Percentiles rank a stretch among this genome's conserved stretches.
Evolutionary conservation across 1,139 yeast species (phyloP).

Genomic region (Entelexis sorbosivorans): DNA sequence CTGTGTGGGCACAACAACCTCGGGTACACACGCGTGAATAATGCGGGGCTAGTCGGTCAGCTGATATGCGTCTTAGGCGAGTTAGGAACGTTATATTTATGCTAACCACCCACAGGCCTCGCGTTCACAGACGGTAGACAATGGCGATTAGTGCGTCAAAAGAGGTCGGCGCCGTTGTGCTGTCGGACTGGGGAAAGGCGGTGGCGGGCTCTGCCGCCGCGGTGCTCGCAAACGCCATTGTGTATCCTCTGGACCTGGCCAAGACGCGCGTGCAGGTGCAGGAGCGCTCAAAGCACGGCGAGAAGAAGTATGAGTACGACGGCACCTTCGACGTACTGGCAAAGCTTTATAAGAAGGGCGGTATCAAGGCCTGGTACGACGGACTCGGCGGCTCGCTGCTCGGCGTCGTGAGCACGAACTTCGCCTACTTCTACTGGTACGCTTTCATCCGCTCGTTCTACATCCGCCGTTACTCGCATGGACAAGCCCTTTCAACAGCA

Average conservation of each 20-base stretch:
- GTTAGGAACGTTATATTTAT: too few relatives aligned
- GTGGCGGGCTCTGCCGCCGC: constrained; percentile 80
- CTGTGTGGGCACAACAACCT: too few relatives aligned
- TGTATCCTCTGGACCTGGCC: constrained; percentile 82
- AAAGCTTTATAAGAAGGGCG: constrained; percentile 48
- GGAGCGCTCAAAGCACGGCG: constrained; percentile 18
- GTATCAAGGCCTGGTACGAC: constrained; percentile 62
- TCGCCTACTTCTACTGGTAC: constrained; percentile 80
- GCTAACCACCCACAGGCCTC: too few relatives aligned
- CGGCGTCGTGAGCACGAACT: constrained; percentile 70
- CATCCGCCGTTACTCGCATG: constrained; percentile 35
- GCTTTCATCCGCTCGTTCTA: constrained; percentile 57
- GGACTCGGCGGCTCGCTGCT: constrained; percentile 61
- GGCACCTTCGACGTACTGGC: constrained; percentile 53
- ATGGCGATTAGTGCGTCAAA: constrained; percentile 17
- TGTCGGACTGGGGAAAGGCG: constrained; percentile 56
- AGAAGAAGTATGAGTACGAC: constrained; percentile 37
- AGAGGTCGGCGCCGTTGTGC: constrained; percentile 17
- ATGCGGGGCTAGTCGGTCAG: constrained; percentile 3
- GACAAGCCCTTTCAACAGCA: constrained; percentile 40
- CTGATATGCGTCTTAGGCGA: not conserved
- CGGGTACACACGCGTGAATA: not conserved
- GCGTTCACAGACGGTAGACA: not conserved
- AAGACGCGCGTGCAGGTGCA: constrained; percentile 67
- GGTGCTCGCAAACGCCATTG: constrained; percentile 65